Conservation (phyloP, 2,329 filamentous ascomycete genomes). For the Trichothecium roseum region DNA sequence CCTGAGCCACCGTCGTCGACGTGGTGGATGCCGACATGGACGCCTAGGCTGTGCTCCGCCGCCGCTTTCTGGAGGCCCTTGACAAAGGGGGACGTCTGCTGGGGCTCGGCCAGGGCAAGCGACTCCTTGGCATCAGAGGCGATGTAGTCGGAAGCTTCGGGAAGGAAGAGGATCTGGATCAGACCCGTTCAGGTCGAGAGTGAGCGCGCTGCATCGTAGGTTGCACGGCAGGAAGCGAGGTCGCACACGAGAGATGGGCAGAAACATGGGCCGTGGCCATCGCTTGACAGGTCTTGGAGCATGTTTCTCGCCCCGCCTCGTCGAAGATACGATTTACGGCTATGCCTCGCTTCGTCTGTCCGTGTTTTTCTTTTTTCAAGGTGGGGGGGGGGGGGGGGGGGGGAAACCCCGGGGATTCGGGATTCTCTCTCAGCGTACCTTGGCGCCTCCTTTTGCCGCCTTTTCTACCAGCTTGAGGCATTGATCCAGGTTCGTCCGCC, state of each 20-base stretch:
- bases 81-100: slow-evolving; percentile 61
- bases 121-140: slow-evolving; percentile 57
- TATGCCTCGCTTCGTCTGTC: too few relatives aligned
- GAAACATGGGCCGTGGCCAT: too few relatives aligned
- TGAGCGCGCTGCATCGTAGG: slow-evolving; percentile 3
- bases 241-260: not conserved
- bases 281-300: too few relatives aligned
- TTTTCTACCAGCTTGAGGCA: slow-evolving; percentile 63
- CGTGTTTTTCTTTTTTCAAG: too few relatives aligned
- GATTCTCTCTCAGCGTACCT: slow-evolving; percentile 37
- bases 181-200: slow-evolving; percentile 10
- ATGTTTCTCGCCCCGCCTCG: too few relatives aligned
- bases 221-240: not conserved
- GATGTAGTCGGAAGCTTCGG: slow-evolving; percentile 88
- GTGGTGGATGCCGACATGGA: slow-evolving; percentile 85
- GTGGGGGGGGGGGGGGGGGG: too few relatives aligned
- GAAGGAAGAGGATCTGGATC: slow-evolving; percentile 68
- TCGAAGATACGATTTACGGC: too few relatives aligned
- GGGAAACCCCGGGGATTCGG: too few relatives aligned
- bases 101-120: slow-evolving; percentile 58
- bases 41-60: slow-evolving; percentile 49
- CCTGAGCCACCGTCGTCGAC: not conserved
- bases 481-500: slow-evolving; percentile 69
- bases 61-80: slow-evolving; percentile 63
- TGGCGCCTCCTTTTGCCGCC: slow-evolving; percentile 66